Percentiles rank a stretch among this genome's conserved stretches.
Conservation (phyloP, 805 yeast genomes). For the Zygoascus biomembranicola region DNA sequence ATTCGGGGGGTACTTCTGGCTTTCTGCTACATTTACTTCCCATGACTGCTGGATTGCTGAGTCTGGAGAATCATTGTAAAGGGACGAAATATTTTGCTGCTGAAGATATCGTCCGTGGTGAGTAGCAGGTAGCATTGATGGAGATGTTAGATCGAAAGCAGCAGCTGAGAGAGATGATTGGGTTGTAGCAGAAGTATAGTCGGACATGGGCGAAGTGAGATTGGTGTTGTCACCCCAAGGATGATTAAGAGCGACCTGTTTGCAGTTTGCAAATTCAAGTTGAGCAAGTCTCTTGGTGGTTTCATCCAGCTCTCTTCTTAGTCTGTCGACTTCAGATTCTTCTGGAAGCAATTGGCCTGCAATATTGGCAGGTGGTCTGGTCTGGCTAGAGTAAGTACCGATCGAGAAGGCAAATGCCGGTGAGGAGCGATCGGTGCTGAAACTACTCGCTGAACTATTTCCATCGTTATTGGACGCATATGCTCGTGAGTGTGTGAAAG, state of each 20-base stretch:
- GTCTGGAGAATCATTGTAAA: constrained; percentile 16
- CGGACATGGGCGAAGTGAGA: not conserved
- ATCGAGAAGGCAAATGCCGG: not conserved
- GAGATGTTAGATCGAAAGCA: not conserved
- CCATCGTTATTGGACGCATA: not conserved
- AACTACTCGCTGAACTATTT: not conserved
- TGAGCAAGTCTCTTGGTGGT: constrained; percentile 4
- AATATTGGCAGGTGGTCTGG: not conserved
- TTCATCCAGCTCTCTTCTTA: constrained; percentile 2
- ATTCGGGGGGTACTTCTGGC: not conserved
- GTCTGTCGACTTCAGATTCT: constrained; percentile 4
- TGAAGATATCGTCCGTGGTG: not conserved
- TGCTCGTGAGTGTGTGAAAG: not conserved
- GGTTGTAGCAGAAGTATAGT: not conserved
- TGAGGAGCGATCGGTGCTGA: not conserved
- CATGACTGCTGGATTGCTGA: not conserved
- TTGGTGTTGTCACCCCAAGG: not conserved
- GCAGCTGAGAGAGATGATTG: not conserved
- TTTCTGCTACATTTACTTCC: not conserved
- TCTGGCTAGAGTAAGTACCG: not conserved
- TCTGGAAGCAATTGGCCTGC: not conserved
- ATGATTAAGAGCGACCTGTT: not conserved
- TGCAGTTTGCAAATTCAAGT: not conserved
- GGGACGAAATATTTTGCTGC: constrained; percentile 5
- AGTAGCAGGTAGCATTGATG: not conserved